A percentile compares a stretch with the other conserved stretches of the same genome.
Evolutionary conservation across 2,329 filamentous ascomycete species (phyloP).

Genomic region (Epichloe gansuensis): DNA sequence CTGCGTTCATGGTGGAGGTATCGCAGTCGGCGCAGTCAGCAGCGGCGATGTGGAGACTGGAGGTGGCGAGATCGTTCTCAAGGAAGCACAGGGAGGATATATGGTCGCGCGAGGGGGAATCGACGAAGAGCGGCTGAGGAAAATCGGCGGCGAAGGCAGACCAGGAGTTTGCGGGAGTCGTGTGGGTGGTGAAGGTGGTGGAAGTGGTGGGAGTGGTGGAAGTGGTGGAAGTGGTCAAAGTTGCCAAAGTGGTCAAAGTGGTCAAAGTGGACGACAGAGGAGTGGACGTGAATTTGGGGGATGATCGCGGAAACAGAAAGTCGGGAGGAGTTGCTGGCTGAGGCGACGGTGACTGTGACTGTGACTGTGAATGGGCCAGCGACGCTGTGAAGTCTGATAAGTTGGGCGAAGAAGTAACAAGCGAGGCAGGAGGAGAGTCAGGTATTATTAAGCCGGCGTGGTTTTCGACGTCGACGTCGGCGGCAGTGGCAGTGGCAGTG

Average conservation of each 20-base stretch:
- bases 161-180: constrained; percentile 14
- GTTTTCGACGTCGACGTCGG: too few species aligned
- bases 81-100: constrained; percentile 13
- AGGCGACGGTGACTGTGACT: constrained; percentile 18
- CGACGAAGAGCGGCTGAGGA: constrained; percentile 13
- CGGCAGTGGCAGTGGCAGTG: neutral
- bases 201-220: constrained; percentile 7
- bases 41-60: constrained; percentile 9
- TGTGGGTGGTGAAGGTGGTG: constrained; percentile 8
- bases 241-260: constrained; percentile 6
- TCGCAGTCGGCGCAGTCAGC: constrained; percentile 12
- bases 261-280: constrained; percentile 3
- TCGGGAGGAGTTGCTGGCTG: constrained; percentile 19
- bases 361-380: constrained; percentile 12
- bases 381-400: neutral
- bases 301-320: constrained; percentile 10
- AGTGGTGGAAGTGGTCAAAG: constrained; percentile 9
- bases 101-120: constrained; percentile 13
- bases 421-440: neutral
- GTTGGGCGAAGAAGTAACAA: neutral
- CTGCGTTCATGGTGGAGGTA: constrained; percentile 43
- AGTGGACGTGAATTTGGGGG: constrained; percentile 7
- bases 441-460: neutral
- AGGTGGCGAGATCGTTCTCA: constrained; percentile 14
- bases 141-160: constrained; percentile 20